These are phyloP conservation scores for Dryas integrifolia DNA, from an alignment of 331 rosid genomes.

Conservation along the genomic window DNA sequence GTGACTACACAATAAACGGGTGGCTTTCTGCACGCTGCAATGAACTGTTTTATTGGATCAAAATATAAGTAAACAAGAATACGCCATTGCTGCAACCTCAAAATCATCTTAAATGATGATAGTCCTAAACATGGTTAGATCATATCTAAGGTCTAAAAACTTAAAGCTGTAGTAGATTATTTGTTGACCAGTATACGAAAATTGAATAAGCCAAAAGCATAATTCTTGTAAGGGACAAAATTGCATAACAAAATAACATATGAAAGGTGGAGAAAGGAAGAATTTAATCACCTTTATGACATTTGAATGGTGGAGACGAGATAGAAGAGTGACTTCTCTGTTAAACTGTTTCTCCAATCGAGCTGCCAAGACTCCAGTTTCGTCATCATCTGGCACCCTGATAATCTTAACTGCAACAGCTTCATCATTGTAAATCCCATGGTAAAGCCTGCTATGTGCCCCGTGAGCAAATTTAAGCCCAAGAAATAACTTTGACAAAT, in stretches of 20 bases:
- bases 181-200: background rate
- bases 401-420: constrained; percentile 83
- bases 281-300: constrained; percentile 60
- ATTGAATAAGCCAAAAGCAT: background rate
- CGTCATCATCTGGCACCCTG: constrained; percentile 74
- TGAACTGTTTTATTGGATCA: constrained; percentile 50
- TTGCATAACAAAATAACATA: background rate
- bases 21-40: constrained; percentile 82
- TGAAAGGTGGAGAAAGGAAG: constrained; percentile 13
- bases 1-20: constrained; percentile 81
- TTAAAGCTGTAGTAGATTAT: background rate
- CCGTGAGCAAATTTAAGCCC: constrained; percentile 95
- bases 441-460: constrained; percentile 90
- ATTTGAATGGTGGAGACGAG: constrained; percentile 70
- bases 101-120: constrained; percentile 9
- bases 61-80: constrained; percentile 18
- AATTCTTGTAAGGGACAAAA: background rate
- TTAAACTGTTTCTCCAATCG: constrained; percentile 72
- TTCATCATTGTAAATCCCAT: constrained; percentile 69
- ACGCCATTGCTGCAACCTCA: background rate
- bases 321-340: constrained; percentile 74
- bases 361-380: constrained; percentile 51
- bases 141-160: background rate
- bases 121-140: background rate
- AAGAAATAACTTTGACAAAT: constrained; percentile 71